Percentiles rank a stretch among this genome's conserved stretches.
phyloP scores from a whole-genome alignment of 108 stramenopile genomes.

The Stephanodiscus minutulus region DNA sequence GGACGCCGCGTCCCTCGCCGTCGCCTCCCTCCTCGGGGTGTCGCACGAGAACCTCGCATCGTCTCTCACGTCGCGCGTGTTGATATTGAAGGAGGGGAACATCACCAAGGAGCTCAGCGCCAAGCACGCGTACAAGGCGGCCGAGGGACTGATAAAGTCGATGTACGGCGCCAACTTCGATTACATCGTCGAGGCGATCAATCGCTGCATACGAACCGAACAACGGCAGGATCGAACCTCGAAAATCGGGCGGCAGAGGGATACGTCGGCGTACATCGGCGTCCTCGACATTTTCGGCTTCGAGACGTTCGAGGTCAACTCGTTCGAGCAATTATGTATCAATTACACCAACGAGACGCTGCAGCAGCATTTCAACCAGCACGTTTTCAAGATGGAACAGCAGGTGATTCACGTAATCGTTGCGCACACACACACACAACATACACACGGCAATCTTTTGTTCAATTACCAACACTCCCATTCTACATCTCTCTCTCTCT shows the following conservation, averaged over 20 bases:
- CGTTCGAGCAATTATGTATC: constrained; percentile 92
- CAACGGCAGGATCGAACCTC: constrained; percentile 29
- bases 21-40: constrained; percentile 73
- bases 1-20: constrained; percentile 48
- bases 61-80: constrained; percentile 63
- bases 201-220: constrained; percentile 47
- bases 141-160: constrained; percentile 91
- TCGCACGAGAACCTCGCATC: constrained; percentile 42
- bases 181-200: constrained; percentile 61
- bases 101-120: constrained; percentile 57
- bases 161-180: constrained; percentile 88
- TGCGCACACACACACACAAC: neutral
- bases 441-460: neutral
- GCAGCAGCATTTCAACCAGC: constrained; percentile 90
- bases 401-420: constrained; percentile 7
- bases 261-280: constrained; percentile 79
- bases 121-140: constrained; percentile 68
- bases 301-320: constrained; percentile 89
- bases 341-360: constrained; percentile 95
- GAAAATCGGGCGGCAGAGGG: constrained; percentile 28
- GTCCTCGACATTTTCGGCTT: constrained; percentile 98
- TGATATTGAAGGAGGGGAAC: constrained; percentile 52
- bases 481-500: neutral
- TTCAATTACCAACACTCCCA: neutral
- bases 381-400: constrained; percentile 91